A percentile compares a stretch with the other conserved stretches of the same genome.
Evolutionary conservation across 1,284 basidiomycete genomes (phyloP).

Genomic region (Moesziomyces aphidis): DNA sequence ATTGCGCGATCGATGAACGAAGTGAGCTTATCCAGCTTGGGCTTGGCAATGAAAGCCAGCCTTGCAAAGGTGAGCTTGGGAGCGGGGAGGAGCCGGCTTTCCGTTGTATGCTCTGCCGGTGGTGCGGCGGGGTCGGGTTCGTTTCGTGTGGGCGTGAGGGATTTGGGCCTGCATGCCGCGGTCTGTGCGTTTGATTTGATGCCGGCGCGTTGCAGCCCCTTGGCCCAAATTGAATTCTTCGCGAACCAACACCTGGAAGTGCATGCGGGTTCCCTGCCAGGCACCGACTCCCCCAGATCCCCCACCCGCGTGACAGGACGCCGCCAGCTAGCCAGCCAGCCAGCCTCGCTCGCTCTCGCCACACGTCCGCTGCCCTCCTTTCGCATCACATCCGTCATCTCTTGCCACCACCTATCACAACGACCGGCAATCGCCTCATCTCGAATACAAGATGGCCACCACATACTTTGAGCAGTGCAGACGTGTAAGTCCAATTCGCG

Average conservation of each 20-base stretch:
- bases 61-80: no score
- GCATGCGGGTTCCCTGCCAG: constrained; percentile 5
- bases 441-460: constrained; percentile 20
- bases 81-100: neutral
- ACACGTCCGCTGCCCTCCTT: neutral
- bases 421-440: neutral
- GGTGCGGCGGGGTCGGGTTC: no score
- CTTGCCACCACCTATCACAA: neutral
- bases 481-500: constrained; percentile 22
- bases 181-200: neutral
- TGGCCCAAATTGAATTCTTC: constrained; percentile 3
- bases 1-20: no score
- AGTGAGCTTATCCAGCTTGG: no score
- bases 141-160: neutral
- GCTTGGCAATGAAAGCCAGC: no score
- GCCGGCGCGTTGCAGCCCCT: neutral
- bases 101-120: neutral
- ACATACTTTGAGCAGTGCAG: constrained; percentile 52
- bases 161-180: neutral
- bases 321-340: neutral
- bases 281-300: constrained; percentile 9
- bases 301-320: constrained; percentile 15
- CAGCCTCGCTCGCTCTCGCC: no score
- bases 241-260: constrained; percentile 9
- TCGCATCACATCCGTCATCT: neutral